These are phyloP conservation scores for Nelumbo lutea DNA, from an alignment of 164 flowering plant genomes.

Conservation along the genomic window DNA sequence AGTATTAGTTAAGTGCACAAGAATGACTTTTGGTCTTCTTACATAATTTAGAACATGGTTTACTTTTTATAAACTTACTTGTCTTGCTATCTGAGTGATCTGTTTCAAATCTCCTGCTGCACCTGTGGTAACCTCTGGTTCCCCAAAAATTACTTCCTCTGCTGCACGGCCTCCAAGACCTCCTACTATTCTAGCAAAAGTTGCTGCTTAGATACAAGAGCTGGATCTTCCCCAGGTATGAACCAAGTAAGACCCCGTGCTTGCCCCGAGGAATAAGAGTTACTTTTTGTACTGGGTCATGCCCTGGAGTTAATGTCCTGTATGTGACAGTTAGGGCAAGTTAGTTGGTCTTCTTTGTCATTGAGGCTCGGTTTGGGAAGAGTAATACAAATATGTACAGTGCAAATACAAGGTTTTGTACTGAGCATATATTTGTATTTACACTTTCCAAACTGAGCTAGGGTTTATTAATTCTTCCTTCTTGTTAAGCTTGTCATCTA, in stretches of 20 bases:
- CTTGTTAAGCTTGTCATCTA: no score
- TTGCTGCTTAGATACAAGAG: conserved; percentile 58
- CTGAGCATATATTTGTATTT: no score
- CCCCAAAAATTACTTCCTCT: conserved; percentile 70
- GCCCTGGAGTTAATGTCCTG: conserved; percentile 63
- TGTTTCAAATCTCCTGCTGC: conserved; percentile 75
- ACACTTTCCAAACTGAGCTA: no score
- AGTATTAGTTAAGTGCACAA: neutral
- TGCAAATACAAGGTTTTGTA: no score
- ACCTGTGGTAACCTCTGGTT: conserved; percentile 67
- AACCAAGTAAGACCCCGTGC: conserved; percentile 80
- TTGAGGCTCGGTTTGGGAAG: no score
- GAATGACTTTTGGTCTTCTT: neutral
- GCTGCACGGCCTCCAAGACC: conserved; percentile 81
- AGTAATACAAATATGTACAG: no score
- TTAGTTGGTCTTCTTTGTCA: neutral
- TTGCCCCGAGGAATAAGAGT: conserved; percentile 64
- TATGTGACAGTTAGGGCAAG: conserved; percentile 1
- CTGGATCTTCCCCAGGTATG: conserved; percentile 59
- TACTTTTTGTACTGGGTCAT: conserved; percentile 72
- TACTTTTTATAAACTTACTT: conserved; percentile 26
- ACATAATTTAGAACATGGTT: neutral
- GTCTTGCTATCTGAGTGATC: conserved; percentile 61
- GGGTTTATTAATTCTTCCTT: no score
- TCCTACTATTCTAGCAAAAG: conserved; percentile 64